Conservation (phyloP, 2,329 filamentous ascomycete species). For the Cladosporium sp. region DNA sequence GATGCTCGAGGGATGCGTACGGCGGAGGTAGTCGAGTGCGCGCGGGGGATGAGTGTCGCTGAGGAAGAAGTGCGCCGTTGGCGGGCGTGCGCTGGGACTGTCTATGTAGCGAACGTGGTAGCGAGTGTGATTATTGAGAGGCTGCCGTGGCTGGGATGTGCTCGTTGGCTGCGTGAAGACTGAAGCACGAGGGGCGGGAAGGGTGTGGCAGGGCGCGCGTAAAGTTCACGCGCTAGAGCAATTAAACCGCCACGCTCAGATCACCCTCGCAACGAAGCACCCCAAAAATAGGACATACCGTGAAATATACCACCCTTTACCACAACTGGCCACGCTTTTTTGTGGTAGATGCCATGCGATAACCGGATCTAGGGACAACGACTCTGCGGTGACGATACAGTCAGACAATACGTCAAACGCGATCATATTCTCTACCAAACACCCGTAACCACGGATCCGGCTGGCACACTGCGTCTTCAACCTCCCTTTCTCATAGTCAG, state of each 20-base stretch:
- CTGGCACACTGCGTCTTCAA: background rate
- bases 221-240: background rate
- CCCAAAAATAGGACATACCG: conserved; percentile 9
- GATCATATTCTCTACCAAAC: background rate
- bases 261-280: background rate
- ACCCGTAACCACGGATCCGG: background rate
- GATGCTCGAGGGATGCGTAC: background rate
- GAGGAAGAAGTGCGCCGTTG: conserved; percentile 11
- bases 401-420: background rate
- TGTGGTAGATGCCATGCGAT: conserved; percentile 3
- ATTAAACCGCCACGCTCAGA: background rate
- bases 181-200: conserved; percentile 8
- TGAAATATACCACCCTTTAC: background rate
- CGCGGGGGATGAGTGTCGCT: conserved; percentile 9
- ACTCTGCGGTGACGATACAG: conserved; percentile 1
- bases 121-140: background rate
- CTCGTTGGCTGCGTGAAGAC: background rate
- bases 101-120: conserved; percentile 20
- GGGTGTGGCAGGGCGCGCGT: conserved; percentile 11
- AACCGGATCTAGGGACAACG: conserved; percentile 4
- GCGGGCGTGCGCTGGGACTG: conserved; percentile 12
- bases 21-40: background rate
- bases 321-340: background rate
- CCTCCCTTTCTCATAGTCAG: background rate
- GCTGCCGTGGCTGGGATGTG: conserved; percentile 13